Evolutionary conservation across 2,329 filamentous ascomycete genomes (phyloP), one percentile per base, ranked within the genome.

Genomic region (Monosporascus sp.): DNA sequence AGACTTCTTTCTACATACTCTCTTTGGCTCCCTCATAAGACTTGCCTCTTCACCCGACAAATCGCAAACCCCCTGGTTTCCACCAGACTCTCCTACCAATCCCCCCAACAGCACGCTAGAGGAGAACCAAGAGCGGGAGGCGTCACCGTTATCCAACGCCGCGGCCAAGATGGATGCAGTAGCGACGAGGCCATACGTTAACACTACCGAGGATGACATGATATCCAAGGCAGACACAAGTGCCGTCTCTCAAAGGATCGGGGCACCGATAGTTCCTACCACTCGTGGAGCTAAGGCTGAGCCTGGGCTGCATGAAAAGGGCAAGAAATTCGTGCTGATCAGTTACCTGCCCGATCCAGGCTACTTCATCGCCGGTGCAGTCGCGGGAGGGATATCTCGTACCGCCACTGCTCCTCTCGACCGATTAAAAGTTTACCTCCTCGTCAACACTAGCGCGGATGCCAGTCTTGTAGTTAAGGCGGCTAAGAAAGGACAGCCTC

Each of bases 391-490:
- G 70, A 87, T 97, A 65, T 97, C 93, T 68, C 87, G 94, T 69
- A 97, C 94, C 68, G 88, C 90, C 59, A 99, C 94, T 62, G 94
- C 94, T 56, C 94, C 94, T 55, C 86, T 99, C 72, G 94, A 99
- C 75, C 91, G 94, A 64, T 79, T 99, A 55, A 97, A 97, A 76
- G 94, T 99, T 60, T 97, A 96, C 71, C 83, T 99, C 51, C 94
- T 99, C 65, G 93, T 96, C 51, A 93, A 95, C 72, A 96, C 91
- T 54, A 81, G 79, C 59, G 75, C 78, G 52, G 79, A 78, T 54
- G 66, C 81, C 60, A 74, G 78, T 63, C 78, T 56, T 53, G 83
- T 84, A 9, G 71, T 87, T 46, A 72, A 80, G 53, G 87, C 88
- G 16, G 82, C 84, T 3, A 91, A 88, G 67, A 79, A 84, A 54